phyloP scores from a whole-genome alignment of 257 asterid species.

The Solanum pennellii region DNA sequence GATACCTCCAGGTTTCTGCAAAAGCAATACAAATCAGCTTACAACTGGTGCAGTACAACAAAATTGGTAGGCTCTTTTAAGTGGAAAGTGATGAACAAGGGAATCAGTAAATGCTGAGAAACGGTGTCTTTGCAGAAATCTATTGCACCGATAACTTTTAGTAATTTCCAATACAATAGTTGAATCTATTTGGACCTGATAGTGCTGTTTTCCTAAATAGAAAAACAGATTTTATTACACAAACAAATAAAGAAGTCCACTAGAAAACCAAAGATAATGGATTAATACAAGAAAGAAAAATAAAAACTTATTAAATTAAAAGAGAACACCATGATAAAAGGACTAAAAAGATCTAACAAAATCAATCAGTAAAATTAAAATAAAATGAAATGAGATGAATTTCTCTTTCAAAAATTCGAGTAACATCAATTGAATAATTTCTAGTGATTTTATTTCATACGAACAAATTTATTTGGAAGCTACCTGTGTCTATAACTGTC shows the following conservation, averaged over 20 bases:
- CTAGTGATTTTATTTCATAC: not conserved
- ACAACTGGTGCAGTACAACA: not conserved
- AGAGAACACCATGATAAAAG: not conserved
- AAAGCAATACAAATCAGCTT: not conserved
- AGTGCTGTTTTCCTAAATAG: not conserved
- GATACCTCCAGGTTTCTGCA: constrained; percentile 99
- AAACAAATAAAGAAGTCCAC: not conserved
- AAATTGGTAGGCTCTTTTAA: not conserved
- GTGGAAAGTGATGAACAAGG: not conserved
- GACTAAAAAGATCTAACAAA: not conserved
- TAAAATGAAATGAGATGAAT: not conserved
- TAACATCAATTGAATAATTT: not conserved
- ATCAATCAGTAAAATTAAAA: not conserved
- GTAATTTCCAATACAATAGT: not conserved
- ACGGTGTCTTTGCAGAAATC: not conserved
- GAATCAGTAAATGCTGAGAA: not conserved
- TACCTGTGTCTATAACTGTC: not conserved
- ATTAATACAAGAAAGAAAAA: not conserved
- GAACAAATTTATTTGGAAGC: not conserved
- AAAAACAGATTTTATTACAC: not conserved
- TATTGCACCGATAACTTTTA: not conserved
- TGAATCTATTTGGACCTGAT: not conserved
- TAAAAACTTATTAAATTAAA: not conserved
- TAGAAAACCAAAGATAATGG: not conserved
- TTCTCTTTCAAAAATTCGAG: not conserved